Conservation (phyloP, 208 protist species). For the Trypanosoma vivax region DNA sequence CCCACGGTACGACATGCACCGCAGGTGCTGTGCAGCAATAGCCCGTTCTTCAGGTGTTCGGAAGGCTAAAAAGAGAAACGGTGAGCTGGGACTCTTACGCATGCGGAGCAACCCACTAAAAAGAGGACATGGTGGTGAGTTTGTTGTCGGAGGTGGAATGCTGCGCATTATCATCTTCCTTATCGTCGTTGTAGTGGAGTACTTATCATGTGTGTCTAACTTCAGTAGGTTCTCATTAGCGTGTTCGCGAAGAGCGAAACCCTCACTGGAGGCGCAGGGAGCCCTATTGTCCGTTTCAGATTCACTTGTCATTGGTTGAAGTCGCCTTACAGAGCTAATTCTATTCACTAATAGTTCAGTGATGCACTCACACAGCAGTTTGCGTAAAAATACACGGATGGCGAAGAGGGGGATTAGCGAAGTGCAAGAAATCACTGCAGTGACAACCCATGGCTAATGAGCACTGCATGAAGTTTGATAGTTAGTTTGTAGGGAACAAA, state of each 20-base stretch:
- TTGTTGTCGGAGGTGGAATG: constrained; percentile 24
- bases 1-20: constrained; percentile 40
- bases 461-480: no score
- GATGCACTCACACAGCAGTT: no score
- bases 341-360: no score
- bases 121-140: constrained; percentile 34
- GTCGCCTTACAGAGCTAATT: no score
- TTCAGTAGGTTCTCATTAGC: constrained; percentile 86
- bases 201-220: constrained; percentile 80
- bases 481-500: no score
- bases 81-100: constrained; percentile 79
- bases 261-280: not conserved
- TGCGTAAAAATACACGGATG: no score
- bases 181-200: constrained; percentile 64
- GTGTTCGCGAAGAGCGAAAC: constrained; percentile 50
- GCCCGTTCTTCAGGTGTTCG: constrained; percentile 43
- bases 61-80: constrained; percentile 78
- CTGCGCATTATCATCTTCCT: constrained; percentile 73
- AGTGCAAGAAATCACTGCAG: no score
- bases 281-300: constrained; percentile 11
- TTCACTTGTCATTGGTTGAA: constrained; percentile 12
- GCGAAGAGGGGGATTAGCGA: no score
- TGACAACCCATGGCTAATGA: no score
- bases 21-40: constrained; percentile 36
- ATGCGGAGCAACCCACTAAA: constrained; percentile 73